Evolutionary conservation across 208 protist species (phyloP), one percentile per base, ranked within the genome.

Genomic region (Strigomonas culicis): DNA sequence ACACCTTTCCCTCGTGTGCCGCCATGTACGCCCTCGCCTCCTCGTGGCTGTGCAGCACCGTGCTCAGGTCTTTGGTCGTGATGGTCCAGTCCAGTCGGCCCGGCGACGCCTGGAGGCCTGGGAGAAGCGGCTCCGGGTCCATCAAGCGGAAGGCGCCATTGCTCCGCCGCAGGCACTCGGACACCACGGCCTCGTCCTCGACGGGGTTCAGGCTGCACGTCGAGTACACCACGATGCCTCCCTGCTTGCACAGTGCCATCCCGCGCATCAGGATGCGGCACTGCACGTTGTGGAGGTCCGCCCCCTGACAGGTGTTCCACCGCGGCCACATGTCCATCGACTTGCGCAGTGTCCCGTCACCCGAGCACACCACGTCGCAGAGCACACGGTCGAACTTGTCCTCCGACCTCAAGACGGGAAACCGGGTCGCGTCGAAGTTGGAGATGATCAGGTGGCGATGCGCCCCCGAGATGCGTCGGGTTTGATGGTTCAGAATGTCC

Each of bases 121-220:
- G 90, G 34, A 97, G 70, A 59, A 96, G 72, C 0, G 46, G 47
- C 0, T 69, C 75, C 1, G 84, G 76, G 67, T 98, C 93, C 7
- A 98, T 89, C 1, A 98, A 72, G 32, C 77, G 67, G 65, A 95
- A 95, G 15, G 59, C 22, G 8, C 88, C 82, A 8, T 82, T 75
- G 30, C 74, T 66, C 50, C 80, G 70, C n/a, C 58, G 59, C 32
- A 98, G 80, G 32, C 95, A 88, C 24, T 72, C 72, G 0, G 83
- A 92, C 15, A 98, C 82, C 28, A 98, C 95, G 6, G 94, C 94
- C 75, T 98, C 96, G 66, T 98, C 85, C 76, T 98, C 95, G 44
- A 98, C 77, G 15, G 97, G 97, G 75, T 98, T 98, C 21, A 98
- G 46, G 56, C 90, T 97, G 79, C 97, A 98, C 17, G 97, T 98